Conservation (phyloP, 306 rosid genomes). For the Malus orientalis region DNA sequence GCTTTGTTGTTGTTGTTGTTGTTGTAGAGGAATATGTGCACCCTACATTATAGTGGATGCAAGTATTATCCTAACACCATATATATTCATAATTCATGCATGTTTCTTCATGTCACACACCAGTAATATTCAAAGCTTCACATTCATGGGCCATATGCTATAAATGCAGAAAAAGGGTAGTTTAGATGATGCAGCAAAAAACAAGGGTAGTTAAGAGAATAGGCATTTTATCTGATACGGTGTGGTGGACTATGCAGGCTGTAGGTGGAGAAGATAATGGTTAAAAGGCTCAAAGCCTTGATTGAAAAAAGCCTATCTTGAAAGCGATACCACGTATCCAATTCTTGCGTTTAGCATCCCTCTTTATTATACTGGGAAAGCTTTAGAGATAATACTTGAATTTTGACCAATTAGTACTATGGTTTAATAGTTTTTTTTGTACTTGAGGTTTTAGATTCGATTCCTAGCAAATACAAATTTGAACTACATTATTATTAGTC, state of each 20-base stretch:
- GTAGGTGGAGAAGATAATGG: slow-evolving; percentile 23
- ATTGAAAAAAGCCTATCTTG: slow-evolving; percentile 8
- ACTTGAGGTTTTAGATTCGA: no score
- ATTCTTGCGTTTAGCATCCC: slow-evolving; percentile 3
- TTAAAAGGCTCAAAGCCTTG: neutral
- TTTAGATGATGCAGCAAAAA: slow-evolving; percentile 1
- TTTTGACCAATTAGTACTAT: no score
- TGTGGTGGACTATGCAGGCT: slow-evolving; percentile 4
- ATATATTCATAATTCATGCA: slow-evolving; percentile 6
- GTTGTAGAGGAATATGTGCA: no score
- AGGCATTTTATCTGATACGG: neutral
- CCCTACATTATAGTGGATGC: neutral
- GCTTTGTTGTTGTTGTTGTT: no score
- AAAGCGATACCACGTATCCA: slow-evolving; percentile 29
- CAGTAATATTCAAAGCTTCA: slow-evolving; percentile 23
- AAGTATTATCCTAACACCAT: neutral
- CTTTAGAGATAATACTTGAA: no score
- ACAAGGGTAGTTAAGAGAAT: slow-evolving; percentile 7
- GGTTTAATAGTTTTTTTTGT: no score
- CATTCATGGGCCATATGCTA: slow-evolving; percentile 39
- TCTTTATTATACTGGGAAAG: slow-evolving; percentile 3
- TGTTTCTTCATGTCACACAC: slow-evolving; percentile 36
- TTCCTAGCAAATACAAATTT: no score
- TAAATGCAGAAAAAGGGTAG: slow-evolving; percentile 18
- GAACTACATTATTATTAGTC: no score